Evolutionary conservation across 2,329 filamentous ascomycete species (phyloP).

Genomic region (Hypoxylon sp.): DNA sequence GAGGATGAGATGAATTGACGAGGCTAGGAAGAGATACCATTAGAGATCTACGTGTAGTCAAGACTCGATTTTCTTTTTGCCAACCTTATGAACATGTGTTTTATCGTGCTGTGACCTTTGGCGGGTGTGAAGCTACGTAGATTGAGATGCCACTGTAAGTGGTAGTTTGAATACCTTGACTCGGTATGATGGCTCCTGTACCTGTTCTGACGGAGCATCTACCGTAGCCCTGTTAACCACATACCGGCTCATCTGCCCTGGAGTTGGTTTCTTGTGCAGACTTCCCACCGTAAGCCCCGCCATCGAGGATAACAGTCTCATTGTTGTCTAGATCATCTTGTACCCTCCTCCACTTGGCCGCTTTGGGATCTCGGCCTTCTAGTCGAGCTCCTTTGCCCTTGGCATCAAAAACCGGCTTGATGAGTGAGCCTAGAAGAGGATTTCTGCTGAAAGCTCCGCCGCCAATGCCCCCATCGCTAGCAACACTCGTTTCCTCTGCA

Average conservation of each 20-base stretch:
- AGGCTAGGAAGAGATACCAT: constrained; percentile 14
- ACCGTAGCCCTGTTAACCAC: constrained; percentile 46
- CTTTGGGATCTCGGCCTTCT: constrained; percentile 54
- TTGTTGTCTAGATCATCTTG: constrained; percentile 69
- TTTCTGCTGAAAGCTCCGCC: constrained; percentile 74
- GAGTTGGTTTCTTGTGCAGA: constrained; percentile 16
- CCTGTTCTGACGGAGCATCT: too few relatives aligned
- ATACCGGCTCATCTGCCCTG: constrained; percentile 51
- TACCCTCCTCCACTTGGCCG: constrained; percentile 64
- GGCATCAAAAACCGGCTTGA: constrained; percentile 68
- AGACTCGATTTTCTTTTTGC: background rate
- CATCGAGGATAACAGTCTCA: constrained; percentile 66
- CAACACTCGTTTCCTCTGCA: constrained; percentile 49
- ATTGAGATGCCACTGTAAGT: constrained; percentile 15
- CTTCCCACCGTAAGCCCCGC: constrained; percentile 58
- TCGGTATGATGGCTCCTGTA: too few relatives aligned
- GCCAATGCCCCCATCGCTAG: constrained; percentile 46
- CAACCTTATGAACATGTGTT: background rate
- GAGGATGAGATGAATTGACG: constrained; percentile 12
- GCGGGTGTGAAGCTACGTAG: constrained; percentile 7
- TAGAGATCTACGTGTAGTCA: background rate
- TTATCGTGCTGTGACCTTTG: background rate
- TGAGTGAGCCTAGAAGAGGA: constrained; percentile 70
- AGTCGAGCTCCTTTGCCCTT: constrained; percentile 60
- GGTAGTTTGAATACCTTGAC: too few relatives aligned